Conservation (phyloP, 306 rosid species). For the Biancaea sappan region DNA sequence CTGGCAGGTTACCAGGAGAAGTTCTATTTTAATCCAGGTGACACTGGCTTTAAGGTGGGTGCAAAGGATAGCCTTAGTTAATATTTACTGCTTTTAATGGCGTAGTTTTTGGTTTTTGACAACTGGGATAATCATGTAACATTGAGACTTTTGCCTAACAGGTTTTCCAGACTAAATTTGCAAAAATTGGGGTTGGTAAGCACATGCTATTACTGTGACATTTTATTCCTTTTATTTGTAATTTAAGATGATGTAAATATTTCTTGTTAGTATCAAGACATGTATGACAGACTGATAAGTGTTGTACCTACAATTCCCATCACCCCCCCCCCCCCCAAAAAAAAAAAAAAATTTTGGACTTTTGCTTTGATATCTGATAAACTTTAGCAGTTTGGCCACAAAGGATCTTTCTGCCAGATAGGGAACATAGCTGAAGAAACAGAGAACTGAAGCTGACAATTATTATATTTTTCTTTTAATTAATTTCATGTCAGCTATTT, state of each 20-base stretch:
- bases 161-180: slow-evolving; percentile 90
- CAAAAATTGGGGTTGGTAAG: slow-evolving; percentile 94
- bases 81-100: slow-evolving; percentile 18
- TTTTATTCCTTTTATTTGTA: not conserved
- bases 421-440: slow-evolving; percentile 2
- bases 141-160: slow-evolving; percentile 44
- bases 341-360: slow-evolving; percentile 2
- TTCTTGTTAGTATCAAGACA: not conserved
- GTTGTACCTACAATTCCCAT: not conserved
- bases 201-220: slow-evolving; percentile 19
- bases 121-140: slow-evolving; percentile 28
- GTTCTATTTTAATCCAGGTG: slow-evolving; percentile 96
- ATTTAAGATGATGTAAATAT: not conserved
- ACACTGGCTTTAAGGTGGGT: slow-evolving; percentile 94
- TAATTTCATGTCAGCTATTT: slow-evolving; percentile 65
- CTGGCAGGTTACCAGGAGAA: slow-evolving; percentile 91
- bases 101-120: slow-evolving; percentile 26
- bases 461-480: not conserved
- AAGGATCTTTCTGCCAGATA: slow-evolving; percentile 20
- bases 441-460: slow-evolving; percentile 26
- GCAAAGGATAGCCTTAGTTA: slow-evolving; percentile 18
- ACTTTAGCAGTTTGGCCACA: slow-evolving; percentile 2
- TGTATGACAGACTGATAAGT: slow-evolving; percentile 3
- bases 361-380: slow-evolving; percentile 1
- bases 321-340: too few relatives aligned